Evolutionary conservation across 2,329 filamentous ascomycete species (phyloP).

Genomic region (Colletotrichum liriopes): DNA sequence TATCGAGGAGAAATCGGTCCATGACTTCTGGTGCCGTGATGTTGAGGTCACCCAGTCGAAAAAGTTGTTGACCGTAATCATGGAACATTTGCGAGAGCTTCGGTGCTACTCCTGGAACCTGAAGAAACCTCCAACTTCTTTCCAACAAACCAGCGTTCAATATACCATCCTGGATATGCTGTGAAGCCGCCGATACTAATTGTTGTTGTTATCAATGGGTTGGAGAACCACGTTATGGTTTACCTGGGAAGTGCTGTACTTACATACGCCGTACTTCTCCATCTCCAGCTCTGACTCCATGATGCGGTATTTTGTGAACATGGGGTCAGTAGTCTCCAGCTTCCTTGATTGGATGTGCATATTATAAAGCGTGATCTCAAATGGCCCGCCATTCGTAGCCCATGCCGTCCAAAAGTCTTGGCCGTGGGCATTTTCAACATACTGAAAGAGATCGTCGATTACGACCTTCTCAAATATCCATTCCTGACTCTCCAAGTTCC

Average conservation of each 20-base stretch:
- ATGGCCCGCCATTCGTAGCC: conserved; percentile 15
- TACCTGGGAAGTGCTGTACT: neutral
- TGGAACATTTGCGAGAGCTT: conserved; percentile 21
- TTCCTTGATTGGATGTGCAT: conserved; percentile 30
- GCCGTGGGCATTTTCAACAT: conserved; percentile 7
- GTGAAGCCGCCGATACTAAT: neutral
- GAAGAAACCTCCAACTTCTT: conserved; percentile 3
- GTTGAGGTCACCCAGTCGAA: conserved; percentile 8
- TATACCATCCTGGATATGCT: neutral
- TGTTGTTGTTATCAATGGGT: neutral
- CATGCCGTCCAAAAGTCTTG: conserved; percentile 33
- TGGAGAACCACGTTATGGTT: neutral
- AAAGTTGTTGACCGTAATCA: conserved; percentile 1
- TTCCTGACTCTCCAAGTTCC: conserved; percentile 31
- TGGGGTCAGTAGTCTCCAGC: conserved; percentile 22
- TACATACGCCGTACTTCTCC: conserved; percentile 25
- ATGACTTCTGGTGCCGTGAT: conserved; percentile 23
- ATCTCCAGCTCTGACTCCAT: conserved; percentile 28
- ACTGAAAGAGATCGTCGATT: conserved; percentile 17
- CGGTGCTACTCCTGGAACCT: neutral
- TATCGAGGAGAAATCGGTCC: conserved; percentile 27
- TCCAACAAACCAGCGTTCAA: conserved; percentile 3
- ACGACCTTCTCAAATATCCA: conserved; percentile 30
- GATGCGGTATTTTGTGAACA: conserved; percentile 21
- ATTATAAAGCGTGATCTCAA: conserved; percentile 32